These are phyloP conservation scores for Chlorella sp. DNA, from an alignment of 139 green algal genomes.

Conservation along the genomic window DNA sequence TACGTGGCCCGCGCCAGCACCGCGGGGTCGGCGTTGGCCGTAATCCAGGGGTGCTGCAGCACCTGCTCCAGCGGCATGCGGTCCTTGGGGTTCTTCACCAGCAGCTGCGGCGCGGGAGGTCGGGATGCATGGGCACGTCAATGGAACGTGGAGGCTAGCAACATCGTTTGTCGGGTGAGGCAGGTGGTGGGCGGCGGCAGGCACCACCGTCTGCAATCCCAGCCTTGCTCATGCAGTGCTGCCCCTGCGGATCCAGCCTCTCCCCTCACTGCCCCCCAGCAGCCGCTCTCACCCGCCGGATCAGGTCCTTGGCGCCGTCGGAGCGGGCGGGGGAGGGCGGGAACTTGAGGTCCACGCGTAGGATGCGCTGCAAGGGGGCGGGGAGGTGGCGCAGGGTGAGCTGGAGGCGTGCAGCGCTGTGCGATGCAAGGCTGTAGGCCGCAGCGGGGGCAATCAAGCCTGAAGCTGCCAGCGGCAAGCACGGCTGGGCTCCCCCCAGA, in stretches of 20 bases:
- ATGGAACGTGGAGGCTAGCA: no score
- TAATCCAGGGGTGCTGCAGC: conserved; percentile 90
- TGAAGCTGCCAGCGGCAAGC: no score
- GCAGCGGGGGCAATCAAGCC: no score
- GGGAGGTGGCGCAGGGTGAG: no score
- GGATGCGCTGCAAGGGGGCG: conserved; percentile 65
- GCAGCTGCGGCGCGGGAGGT: conserved; percentile 63
- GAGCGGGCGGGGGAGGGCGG: conserved; percentile 64
- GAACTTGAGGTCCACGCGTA: conserved; percentile 91
- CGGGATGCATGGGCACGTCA: background rate
- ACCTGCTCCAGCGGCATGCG: conserved; percentile 79
- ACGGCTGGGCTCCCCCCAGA: no score
- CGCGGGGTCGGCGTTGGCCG: conserved; percentile 51
- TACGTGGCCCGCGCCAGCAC: conserved; percentile 28
- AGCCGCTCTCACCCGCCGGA: conserved; percentile 60
- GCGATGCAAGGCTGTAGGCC: no score
- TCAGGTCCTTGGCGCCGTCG: conserved; percentile 85
- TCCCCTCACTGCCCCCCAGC: background rate
- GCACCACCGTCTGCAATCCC: no score
- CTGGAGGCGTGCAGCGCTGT: no score
- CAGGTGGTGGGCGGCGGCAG: no score
- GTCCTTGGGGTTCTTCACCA: conserved; percentile 75
- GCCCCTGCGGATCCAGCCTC: no score
- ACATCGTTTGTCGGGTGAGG: no score
- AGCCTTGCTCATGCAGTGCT: no score